Evolutionary conservation across 306 rosid genomes (phyloP), one percentile per base, ranked within the genome.

Genomic region (Medicago truncatula): DNA sequence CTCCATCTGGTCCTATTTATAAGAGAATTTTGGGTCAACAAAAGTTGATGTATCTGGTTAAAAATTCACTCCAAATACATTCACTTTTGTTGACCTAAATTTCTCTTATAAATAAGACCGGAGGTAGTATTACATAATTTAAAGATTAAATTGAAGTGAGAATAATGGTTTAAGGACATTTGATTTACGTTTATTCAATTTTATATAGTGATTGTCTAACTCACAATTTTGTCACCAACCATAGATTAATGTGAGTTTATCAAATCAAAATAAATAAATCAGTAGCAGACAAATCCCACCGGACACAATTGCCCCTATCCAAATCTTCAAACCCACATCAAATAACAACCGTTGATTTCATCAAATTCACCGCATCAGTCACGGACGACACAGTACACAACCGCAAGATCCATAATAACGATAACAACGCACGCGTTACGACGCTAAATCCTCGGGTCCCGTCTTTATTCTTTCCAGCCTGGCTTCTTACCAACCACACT

Each of bases 391-490:
- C 70, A 9, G 17, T 17, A 2, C 23, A 8, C 60, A 49, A 6
- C 50, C 11, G 17, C 59, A 57, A 17, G 63, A 31, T 31, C 0
- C 6, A 31, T 4, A 31, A 31, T 18, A 16, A 60, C 20, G 61
- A 60, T 46, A 12, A 36, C 17, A 18, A 13, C 0, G 61, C 80
- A 23, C 75, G 5, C 41, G 13, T 31, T 36, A n/a, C 71, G 10
- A 79, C 9, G 44, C 17, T 5, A 62, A 39, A 80, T 38, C 40
- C 18, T n/a, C 16, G 43, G 38, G 23, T 43, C 86, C 74, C 85
- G 78, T 67, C 78, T 67, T 67, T 41, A 67, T 21, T 43, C 72
- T 80, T 83, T 86, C 86, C 92, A 90, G 90, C 83, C 88, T 88
- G 92, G 87, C 88, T 39, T 41, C 79, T 71, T 40, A 34, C 44